These are phyloP conservation scores for Aspergillus bridgeri DNA, from an alignment of 495 filamentous ascomycete species.

Conservation along the genomic window DNA sequence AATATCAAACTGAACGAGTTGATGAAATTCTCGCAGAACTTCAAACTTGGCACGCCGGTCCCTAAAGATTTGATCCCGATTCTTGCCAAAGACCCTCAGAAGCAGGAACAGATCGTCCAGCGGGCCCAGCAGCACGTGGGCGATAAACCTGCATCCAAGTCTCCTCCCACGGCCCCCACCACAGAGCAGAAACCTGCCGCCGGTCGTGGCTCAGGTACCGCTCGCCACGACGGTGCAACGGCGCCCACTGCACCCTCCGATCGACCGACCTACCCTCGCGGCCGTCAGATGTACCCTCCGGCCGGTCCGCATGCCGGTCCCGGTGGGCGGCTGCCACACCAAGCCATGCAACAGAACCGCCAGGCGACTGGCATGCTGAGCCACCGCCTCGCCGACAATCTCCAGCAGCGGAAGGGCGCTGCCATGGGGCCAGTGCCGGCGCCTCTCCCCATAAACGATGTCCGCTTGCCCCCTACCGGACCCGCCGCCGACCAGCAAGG, in stretches of 20 bases:
- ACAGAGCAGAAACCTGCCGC: constrained; percentile 39
- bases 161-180: constrained; percentile 18
- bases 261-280: constrained; percentile 40
- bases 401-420: constrained; percentile 54
- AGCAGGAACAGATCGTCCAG: constrained; percentile 88
- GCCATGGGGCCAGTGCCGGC: constrained; percentile 44
- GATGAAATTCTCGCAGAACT: constrained; percentile 89
- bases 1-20: constrained; percentile 88
- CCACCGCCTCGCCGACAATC: constrained; percentile 52
- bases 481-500: constrained; percentile 44
- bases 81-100: constrained; percentile 87
- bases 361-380: constrained; percentile 47
- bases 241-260: constrained; percentile 36
- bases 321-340: constrained; percentile 37
- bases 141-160: constrained; percentile 51
- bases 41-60: constrained; percentile 89
- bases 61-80: constrained; percentile 91
- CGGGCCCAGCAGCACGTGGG: constrained; percentile 67
- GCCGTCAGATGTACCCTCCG: constrained; percentile 46
- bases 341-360: constrained; percentile 40
- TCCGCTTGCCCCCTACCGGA: constrained; percentile 46
- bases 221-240: constrained; percentile 30
- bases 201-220: constrained; percentile 25
- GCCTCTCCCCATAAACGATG: constrained; percentile 54
- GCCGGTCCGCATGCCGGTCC: constrained; percentile 41